Evolutionary conservation across 441 rosid species (phyloP).

Genomic region (Adansonia rubrostipa): DNA sequence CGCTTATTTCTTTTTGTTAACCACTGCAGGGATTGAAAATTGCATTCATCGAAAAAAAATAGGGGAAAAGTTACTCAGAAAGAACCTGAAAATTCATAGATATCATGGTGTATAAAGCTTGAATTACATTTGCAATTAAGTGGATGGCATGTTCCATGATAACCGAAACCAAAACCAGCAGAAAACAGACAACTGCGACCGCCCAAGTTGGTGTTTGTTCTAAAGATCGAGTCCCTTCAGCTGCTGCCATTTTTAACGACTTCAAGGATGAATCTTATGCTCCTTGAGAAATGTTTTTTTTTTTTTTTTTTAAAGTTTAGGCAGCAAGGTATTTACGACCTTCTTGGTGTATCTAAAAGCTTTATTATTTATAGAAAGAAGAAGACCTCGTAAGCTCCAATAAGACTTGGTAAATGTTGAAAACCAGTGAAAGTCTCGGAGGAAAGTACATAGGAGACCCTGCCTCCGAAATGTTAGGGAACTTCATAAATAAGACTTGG

Average conservation of each 20-base stretch:
- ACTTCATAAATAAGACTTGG: too few species aligned
- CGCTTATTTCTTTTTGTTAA: slow-evolving; percentile 49
- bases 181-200: slow-evolving; percentile 53
- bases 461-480: background rate
- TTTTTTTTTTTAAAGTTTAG: background rate
- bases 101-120: background rate
- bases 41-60: too few species aligned
- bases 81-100: background rate
- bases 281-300: background rate
- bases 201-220: slow-evolving; percentile 69
- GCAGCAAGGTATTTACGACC: background rate
- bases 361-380: background rate
- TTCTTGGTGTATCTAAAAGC: background rate
- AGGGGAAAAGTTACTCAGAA: background rate
- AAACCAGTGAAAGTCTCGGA: background rate
- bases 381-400: background rate
- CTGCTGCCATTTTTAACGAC: background rate
- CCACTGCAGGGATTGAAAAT: slow-evolving; percentile 44
- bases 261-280: background rate
- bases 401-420: background rate
- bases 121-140: slow-evolving; percentile 2
- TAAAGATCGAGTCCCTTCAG: slow-evolving; percentile 19
- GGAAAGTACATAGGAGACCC: background rate
- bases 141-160: slow-evolving; percentile 44
- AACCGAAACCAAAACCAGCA: slow-evolving; percentile 49